These are phyloP conservation scores for Xerocomellus dryophilus DNA, from an alignment of 768 basidiomycete species.

Conservation along the genomic window DNA sequence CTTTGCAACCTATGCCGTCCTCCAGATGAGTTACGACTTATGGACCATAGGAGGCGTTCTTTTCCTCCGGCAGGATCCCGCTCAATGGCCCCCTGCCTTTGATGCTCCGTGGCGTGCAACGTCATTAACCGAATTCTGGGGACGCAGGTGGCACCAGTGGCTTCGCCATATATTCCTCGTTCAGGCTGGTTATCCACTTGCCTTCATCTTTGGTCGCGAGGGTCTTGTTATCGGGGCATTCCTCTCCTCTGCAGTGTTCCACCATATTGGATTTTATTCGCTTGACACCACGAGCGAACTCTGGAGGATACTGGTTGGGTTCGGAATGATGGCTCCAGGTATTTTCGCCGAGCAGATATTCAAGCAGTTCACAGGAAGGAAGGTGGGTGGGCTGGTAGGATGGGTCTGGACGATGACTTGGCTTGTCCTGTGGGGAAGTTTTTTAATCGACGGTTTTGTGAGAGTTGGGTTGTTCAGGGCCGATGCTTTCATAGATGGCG, in stretches of 20 bases:
- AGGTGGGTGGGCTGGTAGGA: background rate
- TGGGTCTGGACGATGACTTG: background rate
- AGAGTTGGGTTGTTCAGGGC: background rate
- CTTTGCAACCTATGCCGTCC: background rate
- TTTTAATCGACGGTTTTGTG: no score
- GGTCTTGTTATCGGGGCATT: background rate
- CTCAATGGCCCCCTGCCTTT: background rate
- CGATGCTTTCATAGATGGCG: background rate
- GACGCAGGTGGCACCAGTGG: background rate
- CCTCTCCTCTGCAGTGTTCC: background rate
- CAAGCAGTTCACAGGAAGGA: background rate
- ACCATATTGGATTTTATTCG: background rate
- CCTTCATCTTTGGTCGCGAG: background rate
- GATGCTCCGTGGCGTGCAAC: background rate
- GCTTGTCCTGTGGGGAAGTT: no score
- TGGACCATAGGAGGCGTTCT: background rate
- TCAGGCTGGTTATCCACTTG: background rate
- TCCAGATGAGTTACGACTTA: background rate
- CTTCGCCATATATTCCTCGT: background rate
- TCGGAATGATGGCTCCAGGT: background rate
- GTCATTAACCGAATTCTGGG: background rate
- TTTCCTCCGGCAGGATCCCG: background rate
- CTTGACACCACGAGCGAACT: background rate
- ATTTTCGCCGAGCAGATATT: background rate
- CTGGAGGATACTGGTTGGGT: background rate